Evolutionary conservation across 139 green algal genomes (phyloP), one percentile per base, ranked within the genome.

Genomic region (Chlamydomonas schloesseri): DNA sequence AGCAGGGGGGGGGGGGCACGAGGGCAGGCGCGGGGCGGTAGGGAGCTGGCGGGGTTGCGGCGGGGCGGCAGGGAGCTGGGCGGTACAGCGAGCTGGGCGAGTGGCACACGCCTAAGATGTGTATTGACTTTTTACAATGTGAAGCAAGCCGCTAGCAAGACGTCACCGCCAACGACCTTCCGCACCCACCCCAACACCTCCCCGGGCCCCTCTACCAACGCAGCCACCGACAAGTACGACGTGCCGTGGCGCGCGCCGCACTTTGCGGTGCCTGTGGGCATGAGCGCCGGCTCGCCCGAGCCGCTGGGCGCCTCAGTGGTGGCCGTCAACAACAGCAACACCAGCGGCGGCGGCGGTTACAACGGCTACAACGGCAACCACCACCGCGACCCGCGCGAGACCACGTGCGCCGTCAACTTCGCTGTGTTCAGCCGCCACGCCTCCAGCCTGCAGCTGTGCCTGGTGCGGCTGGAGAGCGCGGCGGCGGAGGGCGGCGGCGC

Each of bases 391-490:
- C 31, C 58, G 31, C 29, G 75, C 26, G 84, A 82, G 9, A 37
- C 31, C 11, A 80, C 76, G 15, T 87, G 74, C 57, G 82, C 89
- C 15, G 50, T 97, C 26, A 96, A 96, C 89, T 97, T 97, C 81
- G 81, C 91, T 0, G 87, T 96, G 24, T 92, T 91, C 33, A 96
- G 88, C 0, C 88, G 93, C 37, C 89, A 93, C 46, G 93, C 91
- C 1, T 70, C 84, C 4, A 72, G 82, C 69, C 87, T 97, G 68
- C 91, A 89, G 62, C 89, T 97, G 80, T 90, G 87, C 82, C 74
- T 95, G 47, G 79, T 90, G 46, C 84, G 91, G 33, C 64, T 88
- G 2, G 53, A 67, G 47, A 29, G 42, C 37, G 42, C 79, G 53
- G 3, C 14, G 34, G 36, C 26, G 15, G 58, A 24, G 2, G 11